Evolutionary conservation across 2,329 filamentous ascomycete genomes (phyloP).

Genomic region (Ramularia endophylla): DNA sequence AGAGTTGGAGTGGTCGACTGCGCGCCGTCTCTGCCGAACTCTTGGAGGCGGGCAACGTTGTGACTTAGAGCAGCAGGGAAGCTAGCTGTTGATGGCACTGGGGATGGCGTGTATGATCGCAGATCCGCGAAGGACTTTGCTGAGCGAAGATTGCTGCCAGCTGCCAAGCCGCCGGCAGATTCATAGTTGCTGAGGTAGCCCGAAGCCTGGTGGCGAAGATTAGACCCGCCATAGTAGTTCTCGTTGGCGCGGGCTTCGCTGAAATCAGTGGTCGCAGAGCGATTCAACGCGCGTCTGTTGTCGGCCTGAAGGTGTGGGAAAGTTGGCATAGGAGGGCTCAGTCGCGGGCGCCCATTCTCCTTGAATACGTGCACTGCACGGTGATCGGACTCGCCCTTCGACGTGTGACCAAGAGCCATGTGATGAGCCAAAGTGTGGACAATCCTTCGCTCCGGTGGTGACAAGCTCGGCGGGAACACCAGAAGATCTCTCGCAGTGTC

Average conservation of each 20-base stretch:
- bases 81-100: constrained; percentile 81
- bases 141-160: constrained; percentile 74
- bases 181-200: constrained; percentile 74
- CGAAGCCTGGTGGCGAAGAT: constrained; percentile 72
- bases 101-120: constrained; percentile 90
- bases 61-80: constrained; percentile 65
- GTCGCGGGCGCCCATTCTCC: constrained; percentile 50
- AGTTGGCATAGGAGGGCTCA: constrained; percentile 58
- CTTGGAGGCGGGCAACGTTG: constrained; percentile 57
- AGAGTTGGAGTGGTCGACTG: constrained; percentile 61
- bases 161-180: constrained; percentile 57
- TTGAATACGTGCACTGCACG: constrained; percentile 89
- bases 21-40: constrained; percentile 51
- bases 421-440: constrained; percentile 94
- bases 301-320: constrained; percentile 67
- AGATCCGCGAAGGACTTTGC: constrained; percentile 97
- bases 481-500: constrained; percentile 71
- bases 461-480: constrained; percentile 74
- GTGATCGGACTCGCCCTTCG: constrained; percentile 79
- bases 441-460: constrained; percentile 77
- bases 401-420: constrained; percentile 86
- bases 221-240: constrained; percentile 66
- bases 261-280: constrained; percentile 97
- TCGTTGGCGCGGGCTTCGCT: constrained; percentile 72
- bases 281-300: constrained; percentile 77